A percentile compares a stretch with the other conserved stretches of the same genome.
These are phyloP conservation scores for Colletotrichum nymphaeae DNA, from an alignment of 2,329 filamentous ascomycete genomes.

Conservation along the genomic window DNA sequence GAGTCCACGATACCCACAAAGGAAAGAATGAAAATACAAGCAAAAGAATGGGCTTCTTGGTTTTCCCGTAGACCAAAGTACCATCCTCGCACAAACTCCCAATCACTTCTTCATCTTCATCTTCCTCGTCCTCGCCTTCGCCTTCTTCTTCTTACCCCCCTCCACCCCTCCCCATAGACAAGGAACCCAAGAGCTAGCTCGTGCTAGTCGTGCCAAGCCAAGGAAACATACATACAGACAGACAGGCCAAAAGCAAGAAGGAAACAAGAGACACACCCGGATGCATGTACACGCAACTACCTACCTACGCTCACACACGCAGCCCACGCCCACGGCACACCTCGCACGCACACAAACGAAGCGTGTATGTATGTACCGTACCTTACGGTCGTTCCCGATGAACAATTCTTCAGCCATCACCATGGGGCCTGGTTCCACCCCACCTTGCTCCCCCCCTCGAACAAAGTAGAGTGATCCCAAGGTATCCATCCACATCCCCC, in stretches of 20 bases:
- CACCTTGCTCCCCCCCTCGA: conserved; percentile 21
- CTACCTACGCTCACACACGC: not conserved
- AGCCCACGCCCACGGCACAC: not conserved
- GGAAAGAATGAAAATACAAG: not conserved
- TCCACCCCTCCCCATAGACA: not conserved
- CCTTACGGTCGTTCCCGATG: conserved; percentile 28
- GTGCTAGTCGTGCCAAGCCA: not conserved
- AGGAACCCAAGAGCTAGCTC: not conserved
- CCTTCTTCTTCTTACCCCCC: not conserved
- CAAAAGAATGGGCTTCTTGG: not conserved
- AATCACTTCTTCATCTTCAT: no score
- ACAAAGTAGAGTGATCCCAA: conserved; percentile 11
- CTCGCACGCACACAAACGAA: not conserved
- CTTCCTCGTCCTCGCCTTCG: not conserved
- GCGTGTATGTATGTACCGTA: no score
- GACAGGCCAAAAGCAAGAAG: not conserved
- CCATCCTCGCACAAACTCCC: not conserved
- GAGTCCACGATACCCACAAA: not conserved
- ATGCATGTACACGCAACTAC: conserved; percentile 9
- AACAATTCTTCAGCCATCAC: conserved; percentile 36
- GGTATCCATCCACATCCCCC: conserved; percentile 16
- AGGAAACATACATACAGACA: conserved; percentile 4
- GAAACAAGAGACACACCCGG: conserved; percentile 4
- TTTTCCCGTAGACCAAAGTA: not conserved
- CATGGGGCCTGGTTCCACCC: conserved; percentile 21